Evolutionary conservation across 2,329 filamentous ascomycete species (phyloP).

Genomic region (Fusarium graminum): DNA sequence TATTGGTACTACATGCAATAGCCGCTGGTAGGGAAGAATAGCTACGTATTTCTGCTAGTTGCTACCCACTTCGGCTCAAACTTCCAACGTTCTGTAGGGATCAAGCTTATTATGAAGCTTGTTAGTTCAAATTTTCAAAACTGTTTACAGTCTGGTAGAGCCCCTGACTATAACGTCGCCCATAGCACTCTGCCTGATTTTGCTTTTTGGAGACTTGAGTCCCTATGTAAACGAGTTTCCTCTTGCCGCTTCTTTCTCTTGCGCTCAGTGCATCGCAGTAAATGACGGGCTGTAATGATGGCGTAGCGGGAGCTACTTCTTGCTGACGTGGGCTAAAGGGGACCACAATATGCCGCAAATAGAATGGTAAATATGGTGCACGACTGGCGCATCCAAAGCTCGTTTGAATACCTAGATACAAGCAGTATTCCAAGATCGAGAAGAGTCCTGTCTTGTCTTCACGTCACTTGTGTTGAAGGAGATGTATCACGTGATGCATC

Average conservation of each 20-base stretch:
- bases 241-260: background rate
- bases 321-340: background rate
- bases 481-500: constrained; percentile 5
- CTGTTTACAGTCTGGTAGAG: background rate
- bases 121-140: constrained; percentile 1
- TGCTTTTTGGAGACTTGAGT: constrained; percentile 19
- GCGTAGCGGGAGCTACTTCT: background rate
- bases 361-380: background rate
- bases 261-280: constrained; percentile 6
- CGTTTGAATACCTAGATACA: too few species aligned
- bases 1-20: constrained; percentile 16
- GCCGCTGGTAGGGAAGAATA: constrained; percentile 10
- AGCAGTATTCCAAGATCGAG: background rate
- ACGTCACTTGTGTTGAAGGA: background rate
- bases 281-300: background rate
- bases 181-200: constrained; percentile 1
- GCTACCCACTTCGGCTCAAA: constrained; percentile 1
- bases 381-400: background rate
- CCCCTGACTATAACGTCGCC: constrained; percentile 3
- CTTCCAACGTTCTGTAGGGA: background rate
- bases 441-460: background rate
- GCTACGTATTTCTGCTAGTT: constrained; percentile 1
- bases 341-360: background rate
- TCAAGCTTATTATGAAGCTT: background rate
- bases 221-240: background rate